Evolutionary conservation across 2,329 filamentous ascomycete genomes (phyloP), one percentile per base, ranked within the genome.

Genomic region (Aspergillus piperis): DNA sequence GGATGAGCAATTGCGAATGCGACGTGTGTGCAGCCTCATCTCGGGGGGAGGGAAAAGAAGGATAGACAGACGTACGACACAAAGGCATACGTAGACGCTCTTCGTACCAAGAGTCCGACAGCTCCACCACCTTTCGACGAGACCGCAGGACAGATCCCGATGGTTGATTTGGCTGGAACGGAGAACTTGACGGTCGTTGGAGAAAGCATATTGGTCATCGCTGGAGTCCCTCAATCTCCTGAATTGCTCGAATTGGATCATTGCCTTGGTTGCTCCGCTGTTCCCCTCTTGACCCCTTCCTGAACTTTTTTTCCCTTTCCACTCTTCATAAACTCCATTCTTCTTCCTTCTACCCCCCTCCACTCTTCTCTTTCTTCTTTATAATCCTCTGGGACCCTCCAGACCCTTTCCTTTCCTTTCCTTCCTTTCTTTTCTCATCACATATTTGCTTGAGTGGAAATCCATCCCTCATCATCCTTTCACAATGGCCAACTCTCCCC

Each of bases 401-500:
- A 50, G 47, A 30, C 47, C 53, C 58, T 52, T 61, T 61, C 55
- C 50, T 52, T 61, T 61, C 55, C 50, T 49, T 54, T 17, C 25
- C 10, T 38, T 17, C 10, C 25, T 52, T 39, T 41, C 49, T 23
- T 51, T 53, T 54, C 48, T 30, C 19, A 53, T 49, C 51, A 42
- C 21, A 57, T 57, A 10, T 30, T 30, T 30, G 27, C 27, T 30
- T 30, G 27, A 30, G 27, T 30, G 27, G 27, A 30, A 30, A 11
- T 30, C 27, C 27, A 11, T 30, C 44, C 51, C 54, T 52, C 48
- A 56, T 27, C 21, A 21, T 50, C 54, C 58, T 55, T 55, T 47
- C 66, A 73, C 60, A 64, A 83, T 82, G 79, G 81, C 82, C 68
- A 83, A 83, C 69, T 67, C 77, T 71, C 90, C 91, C 68, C 90